Conservation (phyloP, 495 filamentous ascomycete genomes). For the Neurospora sp. region DNA sequence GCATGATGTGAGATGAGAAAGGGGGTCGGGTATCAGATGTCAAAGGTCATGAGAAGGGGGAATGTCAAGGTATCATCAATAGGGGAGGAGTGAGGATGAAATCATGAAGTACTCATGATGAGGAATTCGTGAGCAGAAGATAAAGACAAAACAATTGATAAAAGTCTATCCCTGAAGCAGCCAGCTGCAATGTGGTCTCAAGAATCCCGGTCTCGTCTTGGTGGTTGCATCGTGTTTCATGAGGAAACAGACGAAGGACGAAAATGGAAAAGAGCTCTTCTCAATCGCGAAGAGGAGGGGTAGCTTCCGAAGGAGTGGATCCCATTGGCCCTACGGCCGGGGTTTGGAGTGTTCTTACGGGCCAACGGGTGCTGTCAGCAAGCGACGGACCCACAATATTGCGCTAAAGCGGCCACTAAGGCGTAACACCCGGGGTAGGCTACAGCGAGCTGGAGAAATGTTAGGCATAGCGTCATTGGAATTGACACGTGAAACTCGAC, state of each 20-base stretch:
- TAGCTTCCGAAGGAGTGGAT: background rate
- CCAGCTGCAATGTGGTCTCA: slow-evolving; percentile 10
- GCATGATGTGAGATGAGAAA: background rate
- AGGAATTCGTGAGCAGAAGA: background rate
- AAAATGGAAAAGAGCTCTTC: background rate
- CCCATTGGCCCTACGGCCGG: background rate
- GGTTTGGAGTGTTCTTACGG: background rate
- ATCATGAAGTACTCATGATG: background rate
- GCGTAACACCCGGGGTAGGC: background rate
- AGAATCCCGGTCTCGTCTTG: background rate
- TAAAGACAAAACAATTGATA: background rate
- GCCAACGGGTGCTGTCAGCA: background rate
- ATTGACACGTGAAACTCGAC: background rate
- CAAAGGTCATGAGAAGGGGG: background rate
- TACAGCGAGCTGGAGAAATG: background rate
- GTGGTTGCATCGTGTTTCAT: background rate
- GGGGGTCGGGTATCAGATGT: background rate
- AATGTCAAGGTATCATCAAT: background rate
- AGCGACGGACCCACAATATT: background rate
- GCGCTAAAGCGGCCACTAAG: background rate
- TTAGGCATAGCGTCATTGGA: background rate
- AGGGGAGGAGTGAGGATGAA: background rate
- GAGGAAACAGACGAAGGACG: background rate
- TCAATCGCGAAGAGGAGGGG: background rate
- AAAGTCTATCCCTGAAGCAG: background rate